These are phyloP conservation scores for Pelargonium nanum DNA, from an alignment of 345 rosid species.

Conservation along the genomic window DNA sequence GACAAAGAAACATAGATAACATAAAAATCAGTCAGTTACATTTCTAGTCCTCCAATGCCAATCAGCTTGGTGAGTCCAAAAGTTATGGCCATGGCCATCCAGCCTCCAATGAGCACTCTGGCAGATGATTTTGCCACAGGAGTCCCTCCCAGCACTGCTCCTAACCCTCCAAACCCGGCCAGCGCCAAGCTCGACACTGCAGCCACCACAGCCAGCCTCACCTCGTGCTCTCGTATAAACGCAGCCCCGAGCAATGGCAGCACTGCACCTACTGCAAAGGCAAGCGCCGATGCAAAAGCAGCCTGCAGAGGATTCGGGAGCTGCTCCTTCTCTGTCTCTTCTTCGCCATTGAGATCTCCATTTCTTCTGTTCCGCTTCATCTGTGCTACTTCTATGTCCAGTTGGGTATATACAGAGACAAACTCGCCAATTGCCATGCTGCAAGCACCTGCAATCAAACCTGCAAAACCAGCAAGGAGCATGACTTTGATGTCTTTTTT, in stretches of 20 bases:
- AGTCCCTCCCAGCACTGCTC: constrained; percentile 51
- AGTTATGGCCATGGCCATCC: constrained; percentile 67
- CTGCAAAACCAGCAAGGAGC: constrained; percentile 2
- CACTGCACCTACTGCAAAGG: constrained; percentile 54
- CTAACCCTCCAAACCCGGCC: constrained; percentile 39
- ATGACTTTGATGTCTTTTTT: constrained; percentile 8
- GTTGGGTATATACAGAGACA: constrained; percentile 1
- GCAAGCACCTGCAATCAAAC: not conserved
- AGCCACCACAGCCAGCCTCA: constrained; percentile 40
- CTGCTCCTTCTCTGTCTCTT: constrained; percentile 21
- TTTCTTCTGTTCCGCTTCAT: not conserved
- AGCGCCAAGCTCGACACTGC: constrained; percentile 40
- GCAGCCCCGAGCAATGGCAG: constrained; percentile 48
- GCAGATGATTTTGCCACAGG: constrained; percentile 30
- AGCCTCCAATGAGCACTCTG: constrained; percentile 58
- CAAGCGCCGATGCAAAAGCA: constrained; percentile 57
- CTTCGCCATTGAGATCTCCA: not conserved
- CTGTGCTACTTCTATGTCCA: not conserved
- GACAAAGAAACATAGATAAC: too few species aligned
- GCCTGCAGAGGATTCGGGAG: constrained; percentile 62
- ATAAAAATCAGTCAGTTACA: not conserved
- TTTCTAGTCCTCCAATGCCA: constrained; percentile 13
- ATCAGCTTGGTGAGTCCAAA: constrained; percentile 62
- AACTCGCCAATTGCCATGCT: constrained; percentile 4
- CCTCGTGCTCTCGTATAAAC: constrained; percentile 36